Base-by-base conservation (phyloP, 1,284 basidiomycete genomes). In the Rhizoctonia solani region DNA sequence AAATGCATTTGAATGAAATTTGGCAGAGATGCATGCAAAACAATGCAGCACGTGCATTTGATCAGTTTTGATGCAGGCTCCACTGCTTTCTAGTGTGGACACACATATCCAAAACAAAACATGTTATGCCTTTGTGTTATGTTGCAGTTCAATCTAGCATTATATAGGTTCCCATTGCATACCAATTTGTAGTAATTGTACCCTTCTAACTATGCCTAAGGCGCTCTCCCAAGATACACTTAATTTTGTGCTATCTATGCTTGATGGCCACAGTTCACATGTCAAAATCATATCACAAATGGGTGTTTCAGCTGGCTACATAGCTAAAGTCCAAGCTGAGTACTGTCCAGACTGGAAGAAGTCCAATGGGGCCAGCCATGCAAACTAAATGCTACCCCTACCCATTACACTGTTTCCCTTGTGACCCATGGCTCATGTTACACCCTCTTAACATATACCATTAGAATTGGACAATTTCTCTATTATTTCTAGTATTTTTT, bases 361-460 rank as follows among this genome's bases (percentile, higher is more conserved):
- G n/a, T 21, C 13, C 16, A 2, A 32, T 52, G 39, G 34, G 14
- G 58, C 8, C 30, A 32, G 37, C 58, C 58, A 37, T 30, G 30
- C 25, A 61, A 61, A 41, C 58, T 61, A 23, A 32, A n/a, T n/a
- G 44, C 44, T 0, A 21, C 19, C n/a, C 21, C 46, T 27, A 46
- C 44, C 30, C 21, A n/a, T 30, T 21, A 61, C n/a, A 46, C 58
- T 21, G 58, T 61, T 23, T 32, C 30, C 14, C 59, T 63, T 41
- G 34, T 63, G 14, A 53, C 59, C n/a, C n/a, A n/a, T n/a, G n/a
- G n/a, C n/a, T n/a, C n/a, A n/a, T n/a, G n/a, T n/a, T n/a, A n/a
- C n/a, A n/a, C n/a, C n/a, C n/a, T n/a, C n/a, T n/a, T n/a, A n/a
- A n/a, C n/a, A n/a, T n/a, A n/a, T n/a, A n/a, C n/a, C n/a, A n/a